Base-by-base conservation (phyloP, 2,329 filamentous ascomycete genomes). In the Ceratocystis cubensis region DNA sequence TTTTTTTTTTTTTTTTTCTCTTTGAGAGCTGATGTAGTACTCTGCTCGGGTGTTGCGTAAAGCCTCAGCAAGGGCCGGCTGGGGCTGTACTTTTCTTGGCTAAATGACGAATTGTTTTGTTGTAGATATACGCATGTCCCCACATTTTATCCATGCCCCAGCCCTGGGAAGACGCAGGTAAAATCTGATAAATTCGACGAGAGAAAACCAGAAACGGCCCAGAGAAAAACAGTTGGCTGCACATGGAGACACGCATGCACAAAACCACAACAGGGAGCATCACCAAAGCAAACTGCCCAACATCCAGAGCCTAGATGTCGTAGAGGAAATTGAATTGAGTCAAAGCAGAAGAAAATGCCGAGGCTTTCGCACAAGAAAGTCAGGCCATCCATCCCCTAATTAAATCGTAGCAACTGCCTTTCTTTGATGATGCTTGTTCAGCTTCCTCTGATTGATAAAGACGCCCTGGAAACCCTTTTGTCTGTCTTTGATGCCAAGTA, bases 391-490 rank as follows among this genome's bases (percentile, higher is more conserved):
- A 33, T n/a, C 25, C 28, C 56, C 28, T 59, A 13, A 33, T 30
- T 59, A 30, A 59, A 59, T 20, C 56, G 13, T 37, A 28, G 30
- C 28, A 59, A 59, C 7, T 7, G 17, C 10, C 37, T 41, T 5
- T 15, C 8, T 1, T 59, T n/a, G 56, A 37, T 37, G 28, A 59
- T 59, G 56, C 56, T 37, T 37, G 28, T 8, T 59, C 20, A 17
- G 56, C 56, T 59, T 33, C 56, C 13, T 53, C 48, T 59, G 56
- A 59, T 59, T 59, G 56, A 59, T 59, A 59, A 59, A 59, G 56
- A 59, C 33, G 28, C 5, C 28, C 37, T 41, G 8, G 10, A 41
- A 4, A 3, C 37, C 37, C 37, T 6, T 30, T n/a, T 7, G 3
- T 33, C 53, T 25, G 5, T 17, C 25, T n/a, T 7, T 8, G 25